Percentiles rank a stretch among this genome's conserved stretches.
These are phyloP conservation scores for Stemphylium beticola DNA, from an alignment of 2,329 filamentous ascomycete species.

Conservation along the genomic window DNA sequence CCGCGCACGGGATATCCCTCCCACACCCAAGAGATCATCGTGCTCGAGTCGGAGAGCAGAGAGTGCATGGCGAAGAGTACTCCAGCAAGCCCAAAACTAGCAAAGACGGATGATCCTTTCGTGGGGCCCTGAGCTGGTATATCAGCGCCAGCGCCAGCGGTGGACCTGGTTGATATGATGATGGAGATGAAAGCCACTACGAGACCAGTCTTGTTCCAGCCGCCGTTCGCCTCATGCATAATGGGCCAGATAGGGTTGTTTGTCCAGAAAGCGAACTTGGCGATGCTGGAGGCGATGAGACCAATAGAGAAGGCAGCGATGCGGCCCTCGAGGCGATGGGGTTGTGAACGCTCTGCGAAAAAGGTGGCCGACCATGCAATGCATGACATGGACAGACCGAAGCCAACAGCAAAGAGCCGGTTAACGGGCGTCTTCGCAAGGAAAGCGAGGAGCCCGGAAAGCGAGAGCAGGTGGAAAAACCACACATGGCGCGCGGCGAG, in stretches of 20 bases:
- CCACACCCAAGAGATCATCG: constrained; percentile 99
- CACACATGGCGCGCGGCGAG: constrained; percentile 73
- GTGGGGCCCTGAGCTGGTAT: constrained; percentile 61
- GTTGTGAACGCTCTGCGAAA: constrained; percentile 76
- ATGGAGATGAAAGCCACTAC: constrained; percentile 76
- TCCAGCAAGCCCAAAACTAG: constrained; percentile 80
- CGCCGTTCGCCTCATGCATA: constrained; percentile 87
- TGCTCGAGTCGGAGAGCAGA: constrained; percentile 93
- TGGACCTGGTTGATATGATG: constrained; percentile 73
- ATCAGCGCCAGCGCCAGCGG: constrained; percentile 55
- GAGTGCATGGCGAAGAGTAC: constrained; percentile 91
- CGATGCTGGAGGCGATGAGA: constrained; percentile 80
- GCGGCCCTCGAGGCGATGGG: constrained; percentile 78
- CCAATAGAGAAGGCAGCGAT: constrained; percentile 82
- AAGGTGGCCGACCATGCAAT: constrained; percentile 85
- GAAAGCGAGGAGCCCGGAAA: constrained; percentile 80
- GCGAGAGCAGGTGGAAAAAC: constrained; percentile 75
- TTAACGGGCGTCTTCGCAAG: constrained; percentile 72
- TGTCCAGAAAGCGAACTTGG: constrained; percentile 91
- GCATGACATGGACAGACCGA: constrained; percentile 80
- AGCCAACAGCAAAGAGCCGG: constrained; percentile 80
- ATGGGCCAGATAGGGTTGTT: constrained; percentile 98
- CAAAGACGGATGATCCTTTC: constrained; percentile 71
- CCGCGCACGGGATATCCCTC: constrained; percentile 92
- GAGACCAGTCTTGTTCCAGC: constrained; percentile 87